Base-by-base conservation (phyloP, 2,329 filamentous ascomycete genomes). In the Seiridium cupressi region DNA sequence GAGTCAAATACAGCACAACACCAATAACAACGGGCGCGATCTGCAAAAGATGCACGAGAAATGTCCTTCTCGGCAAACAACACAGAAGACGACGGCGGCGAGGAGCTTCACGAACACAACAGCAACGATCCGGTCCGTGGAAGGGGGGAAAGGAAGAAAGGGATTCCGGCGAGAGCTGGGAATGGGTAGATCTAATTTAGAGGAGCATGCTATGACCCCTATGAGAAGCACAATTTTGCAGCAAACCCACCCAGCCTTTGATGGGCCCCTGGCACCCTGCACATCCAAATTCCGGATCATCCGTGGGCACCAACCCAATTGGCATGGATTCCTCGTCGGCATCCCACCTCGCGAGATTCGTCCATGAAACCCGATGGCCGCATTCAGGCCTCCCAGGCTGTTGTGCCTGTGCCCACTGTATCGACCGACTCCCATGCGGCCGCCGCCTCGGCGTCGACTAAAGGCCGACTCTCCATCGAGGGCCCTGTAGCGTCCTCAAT, bases 271-370 rank as follows among this genome's bases (percentile, higher is more conserved):
- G 10, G 32, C 11, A 32, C 55, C 36, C 34, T 58, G 55, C 46
- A n/a, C 35, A 58, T 58, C 55, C 32, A 58, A 49, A 58, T 58
- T 58, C 55, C 55, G 55, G 55, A 44, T 42, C 34, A 58, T 58
- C 55, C 55, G 55, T 58, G 32, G 18, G 7, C 38, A 42, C 49
- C 18, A 26, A 47, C 40, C 51, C 26, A 36, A 44, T 55, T 34
- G 36, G 18, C 18, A 31, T 44, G 18, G 46, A n/a, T 48, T 31
- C 6, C 26, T 26, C 6, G n/a, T 44, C 44, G 51, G 31, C 35
- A 55, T 55, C 51, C 51, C 51, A 38, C 49, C 49, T 36, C 35
- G 35, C 35, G 49, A 6, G 49, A 53, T 35, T 53, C 32, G 10
- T 38, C 38, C 49, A 35, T 18, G n/a, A 35, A 53, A 32, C 49